Evolutionary conservation across 1,284 basidiomycete species (phyloP).

Genomic region (Cerrena zonata): DNA sequence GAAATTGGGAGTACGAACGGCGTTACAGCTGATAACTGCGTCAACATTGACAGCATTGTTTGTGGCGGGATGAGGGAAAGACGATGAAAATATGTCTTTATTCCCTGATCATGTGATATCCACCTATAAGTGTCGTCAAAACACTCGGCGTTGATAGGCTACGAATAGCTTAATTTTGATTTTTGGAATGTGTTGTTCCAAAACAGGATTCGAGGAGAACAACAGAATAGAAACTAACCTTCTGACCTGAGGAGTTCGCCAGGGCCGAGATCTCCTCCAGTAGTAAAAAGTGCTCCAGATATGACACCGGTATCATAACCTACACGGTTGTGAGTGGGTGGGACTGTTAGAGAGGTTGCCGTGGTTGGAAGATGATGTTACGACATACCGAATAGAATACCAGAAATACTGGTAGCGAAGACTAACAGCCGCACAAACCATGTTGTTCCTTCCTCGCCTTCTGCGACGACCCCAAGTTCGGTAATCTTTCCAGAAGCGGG

Average conservation of each 20-base stretch:
- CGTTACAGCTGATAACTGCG: too few species aligned
- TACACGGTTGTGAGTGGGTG: slow-evolving; percentile 19
- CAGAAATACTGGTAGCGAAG: slow-evolving; percentile 64
- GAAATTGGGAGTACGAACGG: too few species aligned
- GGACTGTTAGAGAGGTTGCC: too few species aligned
- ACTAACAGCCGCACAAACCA: slow-evolving; percentile 70
- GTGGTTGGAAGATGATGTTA: neutral
- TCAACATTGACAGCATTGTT: too few species aligned
- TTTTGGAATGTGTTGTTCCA: too few species aligned
- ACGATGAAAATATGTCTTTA: too few species aligned
- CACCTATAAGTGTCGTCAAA: too few species aligned
- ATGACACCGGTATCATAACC: slow-evolving; percentile 80
- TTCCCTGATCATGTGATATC: too few species aligned
- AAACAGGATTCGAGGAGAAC: neutral
- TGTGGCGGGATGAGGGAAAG: too few species aligned
- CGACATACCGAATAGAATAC: slow-evolving; percentile 65
- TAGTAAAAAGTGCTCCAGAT: slow-evolving; percentile 70
- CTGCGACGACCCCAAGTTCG: slow-evolving; percentile 57
- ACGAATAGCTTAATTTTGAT: too few species aligned
- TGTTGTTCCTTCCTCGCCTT: slow-evolving; percentile 64
- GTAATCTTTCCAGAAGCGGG: slow-evolving; percentile 47
- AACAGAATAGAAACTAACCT: slow-evolving; percentile 35
- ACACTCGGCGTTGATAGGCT: too few species aligned
- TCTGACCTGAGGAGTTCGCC: slow-evolving; percentile 55
- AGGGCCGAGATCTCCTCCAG: slow-evolving; percentile 64